Evolutionary conservation across 2,329 filamentous ascomycete genomes (phyloP).

Genomic region (Pseudogymnoascus sp.): DNA sequence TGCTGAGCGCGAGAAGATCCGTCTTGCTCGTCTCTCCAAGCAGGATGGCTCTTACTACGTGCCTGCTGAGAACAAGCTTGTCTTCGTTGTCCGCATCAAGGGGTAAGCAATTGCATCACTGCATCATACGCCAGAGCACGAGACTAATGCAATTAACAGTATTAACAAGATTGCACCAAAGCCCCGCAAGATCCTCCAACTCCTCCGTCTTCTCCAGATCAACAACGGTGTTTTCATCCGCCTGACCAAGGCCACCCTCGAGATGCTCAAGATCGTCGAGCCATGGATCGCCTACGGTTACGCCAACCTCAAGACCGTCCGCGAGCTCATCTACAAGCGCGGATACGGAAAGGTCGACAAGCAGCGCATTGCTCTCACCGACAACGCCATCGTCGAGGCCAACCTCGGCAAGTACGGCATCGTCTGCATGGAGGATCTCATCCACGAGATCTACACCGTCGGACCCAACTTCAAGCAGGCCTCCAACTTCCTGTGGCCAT

Average conservation of each 20-base stretch:
- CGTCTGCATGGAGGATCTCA: slow-evolving; percentile 97
- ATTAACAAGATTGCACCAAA: slow-evolving; percentile 99
- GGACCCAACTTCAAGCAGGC: slow-evolving; percentile 99
- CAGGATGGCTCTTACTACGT: slow-evolving; percentile 90
- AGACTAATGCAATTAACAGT: slow-evolving; percentile 41
- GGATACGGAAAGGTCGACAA: slow-evolving; percentile 99
- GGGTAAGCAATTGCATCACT: slow-evolving; percentile 45
- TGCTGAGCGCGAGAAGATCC: slow-evolving; percentile 96
- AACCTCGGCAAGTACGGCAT: slow-evolving; percentile 97
- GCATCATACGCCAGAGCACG: slow-evolving; percentile 9
- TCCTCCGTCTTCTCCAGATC: slow-evolving; percentile 99
- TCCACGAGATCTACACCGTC: slow-evolving; percentile 98
- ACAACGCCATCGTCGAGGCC: slow-evolving; percentile 97
- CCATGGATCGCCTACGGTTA: slow-evolving; percentile 99
- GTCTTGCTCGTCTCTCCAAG: slow-evolving; percentile 82
- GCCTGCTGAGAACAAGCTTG: slow-evolving; percentile 87
- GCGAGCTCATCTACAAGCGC: slow-evolving; percentile 99
- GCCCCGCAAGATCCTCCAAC: slow-evolving; percentile 99
- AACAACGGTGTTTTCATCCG: slow-evolving; percentile 99
- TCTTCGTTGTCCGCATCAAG: slow-evolving; percentile 99
- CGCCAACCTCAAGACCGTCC: slow-evolving; percentile 98
- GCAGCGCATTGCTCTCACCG: slow-evolving; percentile 91
- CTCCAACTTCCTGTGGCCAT: slow-evolving; percentile 99
- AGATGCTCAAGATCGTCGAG: slow-evolving; percentile 98
- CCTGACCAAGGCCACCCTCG: slow-evolving; percentile 92